Base-by-base conservation (phyloP, 139 green algal species). In the Chlamydomonas applanata region DNA sequence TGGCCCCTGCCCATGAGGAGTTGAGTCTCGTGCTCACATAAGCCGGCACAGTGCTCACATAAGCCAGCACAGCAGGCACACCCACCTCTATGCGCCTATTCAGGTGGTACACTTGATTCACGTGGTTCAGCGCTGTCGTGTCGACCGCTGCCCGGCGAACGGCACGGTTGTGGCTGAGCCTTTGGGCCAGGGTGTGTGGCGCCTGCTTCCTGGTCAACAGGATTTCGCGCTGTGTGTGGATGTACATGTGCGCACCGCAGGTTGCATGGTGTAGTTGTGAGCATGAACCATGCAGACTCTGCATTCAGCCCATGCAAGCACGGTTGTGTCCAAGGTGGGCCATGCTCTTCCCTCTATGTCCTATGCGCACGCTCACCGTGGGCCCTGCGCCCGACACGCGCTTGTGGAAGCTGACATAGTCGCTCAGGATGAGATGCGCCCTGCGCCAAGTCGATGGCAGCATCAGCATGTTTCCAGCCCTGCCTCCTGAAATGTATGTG, bases 61-160 rank as follows among this genome's bases (percentile, higher is more conserved):
- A n/a, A n/a, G n/a, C n/a, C n/a, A n/a, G n/a, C n/a, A n/a, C n/a
- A n/a, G n/a, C n/a, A n/a, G n/a, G n/a, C n/a, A n/a, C n/a, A 49
- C 16, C n/a, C 46, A 36, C 34, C 22, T 40, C 36, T n/a, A 60
- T 67, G 22, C 33, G 69, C 32, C 76, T 27, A 35, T 82, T 64
- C 69, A 77, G 45, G 76, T 82, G 69, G 60, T 82, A 77, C 9
- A 82, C 25, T 27, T 57, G 40, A 33, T 49, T 77, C 17, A 73
- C 32, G 61, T 82, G 76, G 32, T 82, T 61, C 17, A 60, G 24
- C 9, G 35, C 45, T 0, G 22, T 34, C 2, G n/a, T 61, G 67
- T 73, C 44, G 27, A 44, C 27, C 4, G 67, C 46, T 14, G 67
- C 67, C 40, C 44, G 36, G 13, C 44, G 54, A 7, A 62, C 54